Base-by-base conservation (phyloP, 805 yeast species). In the Yamadazyma kitorensis region DNA sequence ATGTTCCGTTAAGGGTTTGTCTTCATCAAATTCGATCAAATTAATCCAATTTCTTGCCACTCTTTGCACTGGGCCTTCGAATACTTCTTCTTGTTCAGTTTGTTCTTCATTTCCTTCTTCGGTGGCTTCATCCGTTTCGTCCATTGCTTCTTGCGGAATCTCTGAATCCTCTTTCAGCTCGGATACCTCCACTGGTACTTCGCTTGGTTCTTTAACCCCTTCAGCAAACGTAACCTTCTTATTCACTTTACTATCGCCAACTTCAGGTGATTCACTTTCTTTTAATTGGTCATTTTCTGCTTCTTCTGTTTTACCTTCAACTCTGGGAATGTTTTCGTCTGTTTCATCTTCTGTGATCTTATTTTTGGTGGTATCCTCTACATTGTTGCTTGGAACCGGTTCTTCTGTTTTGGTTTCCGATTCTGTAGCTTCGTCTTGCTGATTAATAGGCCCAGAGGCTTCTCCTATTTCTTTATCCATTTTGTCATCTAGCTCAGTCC, bases 21-120 rank as follows among this genome's bases (percentile, higher is more conserved):
- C 59, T 16, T 54, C 59, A 14, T 58, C 57, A 43, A 77, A 76
- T 23, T 73, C 74, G 39, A 78, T 68, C 28, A 84, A 61, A 2
- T 75, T 66, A 0, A 86, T 54, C 25, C 63, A 63, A 45, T 80
- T 78, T 22, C 74, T 66, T 1, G 78, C 68, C 2, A 82, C 78
- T 34, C 68, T 68, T 48, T 80, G 87, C 2, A 64, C 56, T 1
- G 95, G 95, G 0, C 95, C 95, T 53, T 80, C 81, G 46, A 68
- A 78, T 0, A 64, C 40, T 17, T 51, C 55, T 7, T 51, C 46
- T 15, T 35, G 40, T 14, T 21, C 33, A 13, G 29, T 28, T 17
- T 29, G 31, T 12, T 31, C 34, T 21, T 9, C 21, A 6, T 16
- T 10, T 26, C 6, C 20, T 21, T 19, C 33, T 6, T 29, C 27